Conservation (phyloP, 2,329 filamentous ascomycete genomes). For the Aspergillus sp. region DNA sequence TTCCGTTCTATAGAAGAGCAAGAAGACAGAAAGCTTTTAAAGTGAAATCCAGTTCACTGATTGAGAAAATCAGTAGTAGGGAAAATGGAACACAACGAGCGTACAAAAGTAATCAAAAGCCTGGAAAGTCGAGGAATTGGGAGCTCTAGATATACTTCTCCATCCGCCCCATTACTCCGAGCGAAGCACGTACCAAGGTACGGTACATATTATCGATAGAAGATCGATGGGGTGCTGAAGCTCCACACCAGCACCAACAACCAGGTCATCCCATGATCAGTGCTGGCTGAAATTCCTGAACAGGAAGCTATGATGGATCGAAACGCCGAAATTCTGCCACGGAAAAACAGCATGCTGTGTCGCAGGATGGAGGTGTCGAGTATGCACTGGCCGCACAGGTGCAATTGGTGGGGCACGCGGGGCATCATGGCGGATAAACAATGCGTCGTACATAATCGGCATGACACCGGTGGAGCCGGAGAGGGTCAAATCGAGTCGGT, state of each 20-base stretch:
- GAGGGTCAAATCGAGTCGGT: too few relatives aligned
- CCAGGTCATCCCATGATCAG: slow-evolving; percentile 1
- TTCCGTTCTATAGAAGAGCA: slow-evolving; percentile 7
- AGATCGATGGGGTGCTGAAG: neutral
- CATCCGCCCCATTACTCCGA: neutral
- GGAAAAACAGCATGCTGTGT: neutral
- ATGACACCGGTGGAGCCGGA: neutral
- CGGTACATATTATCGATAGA: neutral
- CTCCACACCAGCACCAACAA: slow-evolving; percentile 7
- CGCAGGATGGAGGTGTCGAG: too few relatives aligned
- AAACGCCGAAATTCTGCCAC: slow-evolving; percentile 10
- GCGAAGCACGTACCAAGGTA: neutral
- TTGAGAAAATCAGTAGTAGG: neutral
- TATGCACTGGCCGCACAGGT: neutral
- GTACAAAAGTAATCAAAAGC: neutral
- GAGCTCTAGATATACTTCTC: slow-evolving; percentile 14
- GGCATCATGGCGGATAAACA: neutral
- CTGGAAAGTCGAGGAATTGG: neutral
- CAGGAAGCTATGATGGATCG: neutral
- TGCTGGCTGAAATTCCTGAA: neutral
- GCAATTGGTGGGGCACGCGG: neutral
- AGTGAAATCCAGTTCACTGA: neutral
- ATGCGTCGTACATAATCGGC: neutral
- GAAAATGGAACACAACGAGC: neutral
- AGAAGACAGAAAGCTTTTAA: neutral